Evolutionary conservation across 75 land plant genomes (phyloP), one percentile per base, ranked within the genome.

Genomic region (Larix kaempferi): DNA sequence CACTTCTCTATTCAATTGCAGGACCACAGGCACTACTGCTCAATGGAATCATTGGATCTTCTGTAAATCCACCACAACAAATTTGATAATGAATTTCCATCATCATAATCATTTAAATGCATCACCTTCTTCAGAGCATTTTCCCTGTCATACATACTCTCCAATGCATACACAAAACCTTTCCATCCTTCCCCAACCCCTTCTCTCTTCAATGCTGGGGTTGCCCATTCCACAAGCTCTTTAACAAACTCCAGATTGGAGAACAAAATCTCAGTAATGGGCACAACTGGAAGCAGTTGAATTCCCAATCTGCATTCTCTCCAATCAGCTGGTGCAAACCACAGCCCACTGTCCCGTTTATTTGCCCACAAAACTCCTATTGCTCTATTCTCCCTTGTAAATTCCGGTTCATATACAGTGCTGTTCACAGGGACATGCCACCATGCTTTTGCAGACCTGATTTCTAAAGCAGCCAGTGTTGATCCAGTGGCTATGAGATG

Each of bases 361-460:
- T 81, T 84, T 16, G 84, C 78, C 85, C 85, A 84, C 17, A 84
- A 37, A 58, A 84, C 79, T 11, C 85, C 85, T 23, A 76, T 49
- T 13, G 76, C 67, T 7, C 79, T 26, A 66, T 84, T 81, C 26
- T 57, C 74, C 27, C 25, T 22, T 12, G 27, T 74, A 76, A 84
- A 84, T 14, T n/a, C 65, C 10, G 73, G 13, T 16, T 84, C 84
- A 49, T 84, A 84, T 5, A 84, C 22, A 12, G 25, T 57, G 25
- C 61, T n/a, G 37, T 49, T 83, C 5, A 79, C 71, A 33, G 84
- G 89, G n/a, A 97, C 86, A 77, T 92, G 95, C 95, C 98, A 97
- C 89, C 92, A 90, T n/a, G 86, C 86, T 73, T 83, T 73, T 22
- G 98, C 93, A n/a, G 93, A 44, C 55, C 79, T 77, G 55, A 80